phyloP scores from a whole-genome alignment of 305 asterid species.

The Solanum hybrid region DNA sequence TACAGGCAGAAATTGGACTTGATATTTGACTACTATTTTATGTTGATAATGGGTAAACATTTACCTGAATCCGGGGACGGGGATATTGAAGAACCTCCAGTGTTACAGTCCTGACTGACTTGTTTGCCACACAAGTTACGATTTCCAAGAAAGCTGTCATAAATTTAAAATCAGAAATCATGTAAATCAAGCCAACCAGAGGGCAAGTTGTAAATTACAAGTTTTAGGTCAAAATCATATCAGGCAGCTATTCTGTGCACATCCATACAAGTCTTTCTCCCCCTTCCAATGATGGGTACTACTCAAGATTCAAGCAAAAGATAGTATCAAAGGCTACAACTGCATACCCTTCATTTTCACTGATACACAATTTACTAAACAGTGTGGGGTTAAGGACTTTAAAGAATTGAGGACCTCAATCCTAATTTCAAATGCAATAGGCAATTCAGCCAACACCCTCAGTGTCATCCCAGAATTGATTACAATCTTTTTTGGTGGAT shows the following conservation, averaged over 20 bases:
- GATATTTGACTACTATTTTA: not conserved
- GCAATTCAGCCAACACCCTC: not conserved
- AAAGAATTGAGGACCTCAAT: not conserved
- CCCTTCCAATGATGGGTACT: not conserved
- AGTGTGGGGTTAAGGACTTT: not conserved
- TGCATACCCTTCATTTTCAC: not conserved
- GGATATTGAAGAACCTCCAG: slow-evolving; percentile 34
- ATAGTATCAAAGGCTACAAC: not conserved
- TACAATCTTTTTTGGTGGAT: not conserved
- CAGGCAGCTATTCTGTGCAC: slow-evolving; percentile 1
- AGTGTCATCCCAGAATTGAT: not conserved
- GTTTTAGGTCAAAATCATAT: not conserved
- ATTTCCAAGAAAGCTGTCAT: slow-evolving; percentile 77
- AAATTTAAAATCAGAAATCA: slow-evolving; percentile 12
- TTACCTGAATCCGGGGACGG: slow-evolving; percentile 51
- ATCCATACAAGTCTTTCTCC: not conserved
- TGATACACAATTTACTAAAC: not conserved
- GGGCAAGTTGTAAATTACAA: not conserved
- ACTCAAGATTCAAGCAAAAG: not conserved
- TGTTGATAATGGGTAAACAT: not conserved
- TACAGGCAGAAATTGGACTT: not conserved
- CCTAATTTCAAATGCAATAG: not conserved
- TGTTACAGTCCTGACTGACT: slow-evolving; percentile 46
- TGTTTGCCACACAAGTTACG: slow-evolving; percentile 92
- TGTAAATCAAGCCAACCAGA: not conserved